Evolutionary conservation across 192 early-diverging fungal species (phyloP).

Genomic region (Coemansia sp.): DNA sequence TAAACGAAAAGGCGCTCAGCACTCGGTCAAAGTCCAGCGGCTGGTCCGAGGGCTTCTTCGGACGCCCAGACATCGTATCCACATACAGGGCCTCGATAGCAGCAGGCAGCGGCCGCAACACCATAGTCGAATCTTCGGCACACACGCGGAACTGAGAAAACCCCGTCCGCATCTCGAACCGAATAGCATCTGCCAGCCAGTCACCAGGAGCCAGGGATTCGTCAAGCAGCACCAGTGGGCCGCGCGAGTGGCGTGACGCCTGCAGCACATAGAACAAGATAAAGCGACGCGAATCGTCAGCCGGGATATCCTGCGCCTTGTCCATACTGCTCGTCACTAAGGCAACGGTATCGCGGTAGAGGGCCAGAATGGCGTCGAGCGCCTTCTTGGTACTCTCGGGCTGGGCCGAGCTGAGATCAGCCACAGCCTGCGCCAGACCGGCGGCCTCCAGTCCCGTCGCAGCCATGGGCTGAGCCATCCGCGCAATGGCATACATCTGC

Average conservation of each 20-base stretch:
- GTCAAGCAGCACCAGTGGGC: background rate
- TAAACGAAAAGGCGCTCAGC: conserved; percentile 30
- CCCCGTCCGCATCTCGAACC: conserved; percentile 44
- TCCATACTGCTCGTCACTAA: background rate
- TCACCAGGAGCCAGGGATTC: background rate
- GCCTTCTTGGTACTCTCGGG: conserved; percentile 18
- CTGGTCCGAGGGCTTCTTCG: conserved; percentile 29
- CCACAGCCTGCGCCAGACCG: conserved; percentile 27
- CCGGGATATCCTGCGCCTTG: background rate
- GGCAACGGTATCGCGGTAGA: conserved; percentile 23
- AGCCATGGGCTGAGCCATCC: conserved; percentile 7
- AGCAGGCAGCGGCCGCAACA: conserved; percentile 17
- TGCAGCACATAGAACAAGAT: conserved; percentile 44
- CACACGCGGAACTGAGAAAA: conserved; percentile 35
- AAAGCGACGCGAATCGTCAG: conserved; percentile 37
- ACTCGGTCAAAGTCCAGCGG: conserved; percentile 31
- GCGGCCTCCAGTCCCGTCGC: conserved; percentile 10
- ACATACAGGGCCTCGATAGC: conserved; percentile 38
- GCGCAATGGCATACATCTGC: conserved; percentile 32
- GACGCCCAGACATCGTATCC: conserved; percentile 10
- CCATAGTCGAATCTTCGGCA: conserved; percentile 2
- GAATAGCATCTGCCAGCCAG: conserved; percentile 36
- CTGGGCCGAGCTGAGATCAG: conserved; percentile 16
- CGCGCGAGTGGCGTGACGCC: background rate
- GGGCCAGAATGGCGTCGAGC: conserved; percentile 14